Conservation (phyloP, 1,139 yeast genomes). For the Pneumocystis murina region DNA sequence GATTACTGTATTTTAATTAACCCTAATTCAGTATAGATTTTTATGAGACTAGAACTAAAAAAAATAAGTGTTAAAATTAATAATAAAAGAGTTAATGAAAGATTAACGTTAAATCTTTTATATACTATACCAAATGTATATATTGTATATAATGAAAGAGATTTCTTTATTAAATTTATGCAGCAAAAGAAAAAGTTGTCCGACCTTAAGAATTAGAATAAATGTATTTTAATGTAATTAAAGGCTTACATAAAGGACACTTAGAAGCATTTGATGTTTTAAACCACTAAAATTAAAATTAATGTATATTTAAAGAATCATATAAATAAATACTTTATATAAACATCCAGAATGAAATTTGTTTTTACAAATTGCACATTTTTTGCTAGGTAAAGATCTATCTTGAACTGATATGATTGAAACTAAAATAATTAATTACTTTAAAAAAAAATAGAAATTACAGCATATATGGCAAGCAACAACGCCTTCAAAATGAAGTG, state of each 20-base stretch:
- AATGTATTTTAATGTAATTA: slow-evolving; percentile 36
- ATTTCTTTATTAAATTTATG: not conserved
- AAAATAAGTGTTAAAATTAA: too few relatives aligned
- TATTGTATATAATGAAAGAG: not conserved
- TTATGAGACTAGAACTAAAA: too few relatives aligned
- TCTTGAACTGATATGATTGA: slow-evolving; percentile 47
- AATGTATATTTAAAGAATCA: not conserved
- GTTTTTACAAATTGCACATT: slow-evolving; percentile 79
- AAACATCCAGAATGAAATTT: slow-evolving; percentile 95
- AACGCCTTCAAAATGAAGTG: slow-evolving; percentile 67
- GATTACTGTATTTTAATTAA: too few relatives aligned
- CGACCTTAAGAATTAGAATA: not conserved
- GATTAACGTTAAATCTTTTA: too few relatives aligned
- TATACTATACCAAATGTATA: not conserved
- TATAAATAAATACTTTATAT: slow-evolving; percentile 34
- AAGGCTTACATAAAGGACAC: slow-evolving; percentile 85
- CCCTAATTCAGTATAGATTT: too few relatives aligned
- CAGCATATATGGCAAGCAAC: slow-evolving; percentile 97
- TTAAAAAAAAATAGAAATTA: slow-evolving; percentile 25
- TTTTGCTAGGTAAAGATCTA: slow-evolving; percentile 75
- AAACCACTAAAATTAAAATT: slow-evolving; percentile 45
- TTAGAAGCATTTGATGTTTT: slow-evolving; percentile 82
- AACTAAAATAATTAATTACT: slow-evolving; percentile 25
- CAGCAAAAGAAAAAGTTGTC: not conserved
- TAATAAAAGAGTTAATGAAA: too few relatives aligned